Percentiles rank a stretch among this genome's conserved stretches.
These are phyloP conservation scores for Camellia oleifera DNA, from an alignment of 179 eudicot genomes.

Conservation along the genomic window DNA sequence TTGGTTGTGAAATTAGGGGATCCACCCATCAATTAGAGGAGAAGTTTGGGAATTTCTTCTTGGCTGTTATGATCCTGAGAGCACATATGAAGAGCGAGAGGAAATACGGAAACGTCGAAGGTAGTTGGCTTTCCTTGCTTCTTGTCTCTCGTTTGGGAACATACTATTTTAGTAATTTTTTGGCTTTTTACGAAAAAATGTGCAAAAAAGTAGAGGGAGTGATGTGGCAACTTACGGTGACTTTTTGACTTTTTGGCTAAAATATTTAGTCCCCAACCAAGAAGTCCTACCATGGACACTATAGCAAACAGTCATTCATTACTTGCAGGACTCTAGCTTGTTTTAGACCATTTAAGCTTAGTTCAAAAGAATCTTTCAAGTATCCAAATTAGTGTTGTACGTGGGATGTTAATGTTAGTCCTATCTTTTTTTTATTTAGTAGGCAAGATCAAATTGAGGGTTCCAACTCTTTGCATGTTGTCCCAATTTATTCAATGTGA, in stretches of 20 bases:
- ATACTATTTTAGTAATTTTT: too few relatives aligned
- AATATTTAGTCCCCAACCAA: too few relatives aligned
- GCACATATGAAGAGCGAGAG: constrained; percentile 79
- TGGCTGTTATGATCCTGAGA: constrained; percentile 89
- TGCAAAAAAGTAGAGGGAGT: too few relatives aligned
- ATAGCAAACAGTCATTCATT: background rate
- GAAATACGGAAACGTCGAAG: constrained; percentile 72
- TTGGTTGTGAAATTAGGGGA: constrained; percentile 52
- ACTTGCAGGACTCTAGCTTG: background rate
- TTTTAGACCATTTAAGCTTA: background rate
- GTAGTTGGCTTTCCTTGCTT: constrained; percentile 30
- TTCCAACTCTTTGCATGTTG: background rate
- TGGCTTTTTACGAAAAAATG: too few relatives aligned
- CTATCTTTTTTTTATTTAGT: background rate
- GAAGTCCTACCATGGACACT: background rate
- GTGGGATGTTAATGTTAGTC: background rate
- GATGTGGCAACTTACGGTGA: too few relatives aligned
- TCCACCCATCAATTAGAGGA: constrained; percentile 95
- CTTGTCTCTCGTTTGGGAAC: background rate
- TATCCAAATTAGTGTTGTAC: background rate
- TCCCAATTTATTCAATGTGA: background rate
- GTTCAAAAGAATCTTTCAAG: background rate
- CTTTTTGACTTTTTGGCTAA: too few relatives aligned
- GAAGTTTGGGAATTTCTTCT: constrained; percentile 99
- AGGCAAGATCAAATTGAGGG: background rate